phyloP scores from a whole-genome alignment of 495 filamentous ascomycete genomes.

The Penicillium egyptiacum region DNA sequence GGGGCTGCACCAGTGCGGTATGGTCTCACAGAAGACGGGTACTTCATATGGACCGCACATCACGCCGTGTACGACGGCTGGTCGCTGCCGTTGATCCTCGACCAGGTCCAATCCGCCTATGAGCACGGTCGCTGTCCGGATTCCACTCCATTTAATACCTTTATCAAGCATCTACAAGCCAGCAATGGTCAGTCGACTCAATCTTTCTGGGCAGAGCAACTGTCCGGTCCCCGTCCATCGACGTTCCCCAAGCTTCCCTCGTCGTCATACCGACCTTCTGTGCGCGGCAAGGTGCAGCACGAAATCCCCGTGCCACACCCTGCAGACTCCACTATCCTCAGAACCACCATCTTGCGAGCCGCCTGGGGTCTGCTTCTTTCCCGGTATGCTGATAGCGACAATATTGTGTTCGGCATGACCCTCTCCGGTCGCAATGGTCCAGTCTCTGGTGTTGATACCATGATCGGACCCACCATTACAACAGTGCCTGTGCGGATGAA shows the following conservation, averaged over 20 bases:
- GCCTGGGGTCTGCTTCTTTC: constrained; percentile 39
- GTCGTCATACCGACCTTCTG: constrained; percentile 31
- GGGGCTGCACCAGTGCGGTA: not conserved
- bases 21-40: not conserved
- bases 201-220: constrained; percentile 26
- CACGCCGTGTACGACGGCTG: constrained; percentile 64
- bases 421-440: constrained; percentile 34
- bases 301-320: not conserved
- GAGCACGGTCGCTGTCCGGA: not conserved
- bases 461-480: constrained; percentile 41
- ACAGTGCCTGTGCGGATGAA: constrained; percentile 50
- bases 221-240: not conserved
- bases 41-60: constrained; percentile 46
- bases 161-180: not conserved
- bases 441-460: constrained; percentile 30
- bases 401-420: constrained; percentile 38
- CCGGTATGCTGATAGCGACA: constrained; percentile 23
- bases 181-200: not conserved
- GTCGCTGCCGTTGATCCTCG: constrained; percentile 24
- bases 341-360: constrained; percentile 26
- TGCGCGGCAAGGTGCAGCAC: not conserved
- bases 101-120: not conserved
- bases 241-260: constrained; percentile 9
- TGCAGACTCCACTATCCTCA: constrained; percentile 29
- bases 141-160: not conserved